Conservation (phyloP, 768 basidiomycete genomes). For the Galerina sulciceps region DNA sequence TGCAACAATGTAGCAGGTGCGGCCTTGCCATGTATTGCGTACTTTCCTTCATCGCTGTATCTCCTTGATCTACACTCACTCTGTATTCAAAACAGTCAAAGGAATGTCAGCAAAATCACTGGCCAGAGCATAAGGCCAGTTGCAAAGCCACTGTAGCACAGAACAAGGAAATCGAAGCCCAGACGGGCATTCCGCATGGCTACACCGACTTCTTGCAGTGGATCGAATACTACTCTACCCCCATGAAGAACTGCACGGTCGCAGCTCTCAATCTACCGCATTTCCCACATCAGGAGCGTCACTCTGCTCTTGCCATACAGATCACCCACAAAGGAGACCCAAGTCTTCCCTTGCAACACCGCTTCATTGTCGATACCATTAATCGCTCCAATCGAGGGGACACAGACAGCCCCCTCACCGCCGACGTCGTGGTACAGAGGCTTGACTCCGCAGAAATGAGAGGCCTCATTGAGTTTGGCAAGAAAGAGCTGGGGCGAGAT, state of each 20-base stretch:
- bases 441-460: background rate
- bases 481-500: background rate
- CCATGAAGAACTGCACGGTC: slow-evolving; percentile 1
- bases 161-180: background rate
- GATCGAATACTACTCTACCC: slow-evolving; percentile 3
- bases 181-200: background rate
- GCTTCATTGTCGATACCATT: background rate
- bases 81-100: background rate
- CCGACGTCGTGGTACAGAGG: background rate
- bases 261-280: background rate
- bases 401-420: background rate
- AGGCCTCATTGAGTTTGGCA: background rate
- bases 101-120: slow-evolving; percentile 1
- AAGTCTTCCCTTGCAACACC: background rate
- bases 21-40: background rate
- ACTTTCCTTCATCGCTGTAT: background rate
- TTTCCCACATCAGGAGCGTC: background rate
- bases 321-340: background rate
- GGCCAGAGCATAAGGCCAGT: background rate
- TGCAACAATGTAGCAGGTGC: background rate
- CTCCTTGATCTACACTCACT: background rate
- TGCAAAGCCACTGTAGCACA: background rate
- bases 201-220: background rate
- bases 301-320: background rate
- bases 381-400: background rate